Evolutionary conservation across 805 yeast genomes (phyloP).

Genomic region (Yueomyces sp.): DNA sequence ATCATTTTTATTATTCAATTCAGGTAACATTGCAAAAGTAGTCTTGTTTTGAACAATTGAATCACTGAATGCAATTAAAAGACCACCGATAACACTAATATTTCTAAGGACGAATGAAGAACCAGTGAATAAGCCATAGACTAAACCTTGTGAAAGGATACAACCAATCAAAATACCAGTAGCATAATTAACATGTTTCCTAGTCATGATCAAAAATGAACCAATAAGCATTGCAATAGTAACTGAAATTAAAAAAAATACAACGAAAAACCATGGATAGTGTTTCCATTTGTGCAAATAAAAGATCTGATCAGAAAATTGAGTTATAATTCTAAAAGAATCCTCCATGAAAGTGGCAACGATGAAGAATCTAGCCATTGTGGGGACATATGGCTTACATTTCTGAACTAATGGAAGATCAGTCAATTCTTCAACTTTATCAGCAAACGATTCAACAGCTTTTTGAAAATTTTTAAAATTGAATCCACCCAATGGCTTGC

Average conservation of each 20-base stretch:
- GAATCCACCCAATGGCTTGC: too few relatives aligned
- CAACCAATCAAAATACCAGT: constrained; percentile 57
- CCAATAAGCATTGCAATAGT: constrained; percentile 61
- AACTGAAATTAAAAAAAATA: constrained; percentile 48
- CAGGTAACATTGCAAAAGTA: constrained; percentile 35
- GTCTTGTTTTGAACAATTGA: constrained; percentile 66
- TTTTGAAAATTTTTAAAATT: constrained; percentile 1
- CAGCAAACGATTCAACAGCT: constrained; percentile 34
- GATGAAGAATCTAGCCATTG: constrained; percentile 76
- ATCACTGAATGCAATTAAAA: constrained; percentile 77
- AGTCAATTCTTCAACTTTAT: constrained; percentile 37
- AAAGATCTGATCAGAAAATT: constrained; percentile 85
- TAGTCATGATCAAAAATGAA: constrained; percentile 56
- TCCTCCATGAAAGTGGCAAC: constrained; percentile 94
- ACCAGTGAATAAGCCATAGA: constrained; percentile 78
- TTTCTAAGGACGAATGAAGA: constrained; percentile 75
- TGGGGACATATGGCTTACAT: constrained; percentile 68
- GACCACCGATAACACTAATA: constrained; percentile 84
- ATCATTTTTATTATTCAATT: constrained; percentile 50
- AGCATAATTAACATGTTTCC: constrained; percentile 59
- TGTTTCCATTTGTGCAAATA: constrained; percentile 73
- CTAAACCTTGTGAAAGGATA: constrained; percentile 75
- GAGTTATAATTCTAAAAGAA: constrained; percentile 66
- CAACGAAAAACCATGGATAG: constrained; percentile 64
- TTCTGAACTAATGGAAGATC: constrained; percentile 33